Conservation (phyloP, 768 basidiomycete species). For the Leccinum variicolor region DNA sequence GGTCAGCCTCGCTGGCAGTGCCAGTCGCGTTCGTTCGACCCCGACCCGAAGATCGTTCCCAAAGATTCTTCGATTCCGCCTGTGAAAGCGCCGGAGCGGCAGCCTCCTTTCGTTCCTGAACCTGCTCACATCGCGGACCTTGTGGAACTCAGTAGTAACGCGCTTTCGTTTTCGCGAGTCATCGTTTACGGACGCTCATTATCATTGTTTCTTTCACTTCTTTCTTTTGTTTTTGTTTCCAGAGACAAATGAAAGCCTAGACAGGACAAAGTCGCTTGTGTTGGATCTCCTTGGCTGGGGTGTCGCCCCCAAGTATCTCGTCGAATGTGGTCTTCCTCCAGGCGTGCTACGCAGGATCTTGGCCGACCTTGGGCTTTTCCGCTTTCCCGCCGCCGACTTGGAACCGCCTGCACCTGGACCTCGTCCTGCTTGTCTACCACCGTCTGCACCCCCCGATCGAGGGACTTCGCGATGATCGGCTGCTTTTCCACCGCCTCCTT, state of each 20-base stretch:
- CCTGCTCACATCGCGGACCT: neutral
- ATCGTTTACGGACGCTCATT: neutral
- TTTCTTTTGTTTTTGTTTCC: conserved; percentile 29
- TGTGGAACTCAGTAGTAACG: conserved; percentile 6
- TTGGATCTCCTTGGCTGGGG: conserved; percentile 57
- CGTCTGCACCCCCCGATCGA: neutral
- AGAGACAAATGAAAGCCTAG: conserved; percentile 16
- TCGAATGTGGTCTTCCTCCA: conserved; percentile 42
- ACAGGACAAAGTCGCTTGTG: conserved; percentile 44
- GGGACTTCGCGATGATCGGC: neutral
- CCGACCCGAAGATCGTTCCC: too few relatives aligned
- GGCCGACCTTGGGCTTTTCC: conserved; percentile 37
- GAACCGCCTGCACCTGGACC: too few relatives aligned
- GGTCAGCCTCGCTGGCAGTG: neutral
- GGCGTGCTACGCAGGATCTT: conserved; percentile 39
- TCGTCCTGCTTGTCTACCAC: neutral
- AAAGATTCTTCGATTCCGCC: too few relatives aligned
- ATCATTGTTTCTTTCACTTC: too few relatives aligned
- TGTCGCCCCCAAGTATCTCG: conserved; percentile 46
- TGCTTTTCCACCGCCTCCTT: neutral
- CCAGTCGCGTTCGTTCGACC: neutral
- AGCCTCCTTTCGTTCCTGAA: neutral
- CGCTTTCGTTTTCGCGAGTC: neutral
- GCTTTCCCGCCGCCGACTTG: too few relatives aligned
- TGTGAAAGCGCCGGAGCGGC: too few relatives aligned